Base-by-base conservation (phyloP, 129 eudicot species). In the Flaveria linearis region DNA sequence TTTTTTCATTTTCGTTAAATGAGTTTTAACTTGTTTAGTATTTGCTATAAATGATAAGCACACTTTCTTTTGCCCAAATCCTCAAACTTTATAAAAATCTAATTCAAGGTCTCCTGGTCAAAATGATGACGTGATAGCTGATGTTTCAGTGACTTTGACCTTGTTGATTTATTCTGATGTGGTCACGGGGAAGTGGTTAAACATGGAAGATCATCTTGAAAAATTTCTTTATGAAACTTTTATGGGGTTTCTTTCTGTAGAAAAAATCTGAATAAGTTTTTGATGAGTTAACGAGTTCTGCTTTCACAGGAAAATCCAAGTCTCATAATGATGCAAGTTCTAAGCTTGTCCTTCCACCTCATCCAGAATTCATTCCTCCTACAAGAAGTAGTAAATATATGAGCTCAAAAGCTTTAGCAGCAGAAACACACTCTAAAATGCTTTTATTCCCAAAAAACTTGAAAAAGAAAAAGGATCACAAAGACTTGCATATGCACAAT, bases 361-460 rank as follows among this genome's bases (percentile, higher is more conserved):
- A 51, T n/a, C 43, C 78, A 3, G 88, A 85, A 69, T 71, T 88
- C 68, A 82, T 81, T 16, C 91, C 89, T 28, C 87, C 91, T 67
- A 63, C 80, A 30, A 86, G 75, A 72, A 72, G 61, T 58, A 86
- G 77, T 76, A 91, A 87, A 68, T 52, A 70, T 25, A 17, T 74
- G 58, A 77, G 57, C 41, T 15, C 83, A 12, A 89, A 80, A 83
- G 75, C 76, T 76, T 69, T 73, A 60, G 88, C 80, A 73, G 77
- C 82, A 42, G 88, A 72, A 74, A 76, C 81, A 65, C 69, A 60
- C 65, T 74, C 78, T 50, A 88, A 82, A 73, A 76, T 89, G 64
- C 78, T 78, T 78, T 65, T 77, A 62, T 67, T 80, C 22, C 68
- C 85, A 46, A 91, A 89, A 73, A 84, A 60, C 79, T 69, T 71